Evolutionary conservation across 2,329 filamentous ascomycete genomes (phyloP).

Genomic region (Aureobasidium subglaciale): DNA sequence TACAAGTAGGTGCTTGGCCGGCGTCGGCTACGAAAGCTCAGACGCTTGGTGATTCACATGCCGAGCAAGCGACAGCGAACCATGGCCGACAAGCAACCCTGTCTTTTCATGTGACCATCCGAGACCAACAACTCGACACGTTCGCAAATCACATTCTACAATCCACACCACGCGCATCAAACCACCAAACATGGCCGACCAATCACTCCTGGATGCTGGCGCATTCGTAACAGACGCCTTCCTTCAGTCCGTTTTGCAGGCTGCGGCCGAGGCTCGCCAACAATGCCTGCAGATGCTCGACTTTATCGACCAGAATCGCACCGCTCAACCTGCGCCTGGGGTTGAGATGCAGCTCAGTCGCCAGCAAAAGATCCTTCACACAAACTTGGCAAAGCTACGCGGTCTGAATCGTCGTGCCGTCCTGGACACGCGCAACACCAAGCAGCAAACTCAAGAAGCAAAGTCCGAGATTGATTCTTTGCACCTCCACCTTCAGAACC

Average conservation of each 20-base stretch:
- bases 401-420: slow-evolving; percentile 77
- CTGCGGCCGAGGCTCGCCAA: slow-evolving; percentile 64
- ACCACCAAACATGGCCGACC: slow-evolving; percentile 1
- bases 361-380: slow-evolving; percentile 72
- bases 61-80: not conserved
- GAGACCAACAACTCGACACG: not conserved
- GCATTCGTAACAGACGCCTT: slow-evolving; percentile 52
- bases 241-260: slow-evolving; percentile 61
- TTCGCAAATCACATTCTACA: slow-evolving; percentile 3
- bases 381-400: slow-evolving; percentile 72
- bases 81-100: slow-evolving; percentile 2
- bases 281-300: slow-evolving; percentile 57
- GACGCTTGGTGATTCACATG: not conserved
- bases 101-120: not conserved
- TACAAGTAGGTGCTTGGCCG: not conserved
- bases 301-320: slow-evolving; percentile 44
- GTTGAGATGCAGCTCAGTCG: slow-evolving; percentile 57
- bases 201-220: slow-evolving; percentile 15
- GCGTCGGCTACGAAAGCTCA: not conserved
- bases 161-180: not conserved
- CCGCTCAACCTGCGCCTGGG: slow-evolving; percentile 38
- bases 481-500: slow-evolving; percentile 87
- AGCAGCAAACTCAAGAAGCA: slow-evolving; percentile 76
- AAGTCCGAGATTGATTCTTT: slow-evolving; percentile 86
- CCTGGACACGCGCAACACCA: slow-evolving; percentile 75